These are phyloP conservation scores for Phtheirospermum japonicum DNA, from an alignment of 257 asterid species.

Conservation along the genomic window DNA sequence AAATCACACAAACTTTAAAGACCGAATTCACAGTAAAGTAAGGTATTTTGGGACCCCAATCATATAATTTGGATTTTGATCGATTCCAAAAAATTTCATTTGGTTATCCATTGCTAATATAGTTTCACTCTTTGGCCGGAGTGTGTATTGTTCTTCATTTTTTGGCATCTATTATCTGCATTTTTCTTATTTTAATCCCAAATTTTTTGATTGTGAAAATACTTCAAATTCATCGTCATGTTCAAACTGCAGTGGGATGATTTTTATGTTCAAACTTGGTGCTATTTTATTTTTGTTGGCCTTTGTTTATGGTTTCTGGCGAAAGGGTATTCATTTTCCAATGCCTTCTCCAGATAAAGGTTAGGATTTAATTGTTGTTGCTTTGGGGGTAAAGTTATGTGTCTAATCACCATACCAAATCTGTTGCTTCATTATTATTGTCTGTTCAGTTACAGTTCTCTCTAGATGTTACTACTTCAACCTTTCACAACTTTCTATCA, in stretches of 20 bases:
- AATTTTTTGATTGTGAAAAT: slow-evolving; percentile 3
- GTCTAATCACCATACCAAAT: background rate
- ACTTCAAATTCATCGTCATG: too few species aligned
- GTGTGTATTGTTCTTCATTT: slow-evolving; percentile 5
- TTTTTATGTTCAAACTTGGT: slow-evolving; percentile 51
- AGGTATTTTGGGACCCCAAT: too few species aligned
- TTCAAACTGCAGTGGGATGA: background rate
- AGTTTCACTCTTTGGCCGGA: too few species aligned
- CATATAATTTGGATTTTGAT: too few species aligned
- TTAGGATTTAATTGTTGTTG: slow-evolving; percentile 28
- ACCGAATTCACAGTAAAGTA: too few species aligned
- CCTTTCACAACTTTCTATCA: background rate
- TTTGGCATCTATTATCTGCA: slow-evolving; percentile 18
- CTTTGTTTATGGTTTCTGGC: slow-evolving; percentile 94
- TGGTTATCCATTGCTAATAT: background rate
- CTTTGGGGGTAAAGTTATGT: background rate
- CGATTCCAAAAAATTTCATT: too few species aligned
- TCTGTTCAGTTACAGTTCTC: background rate
- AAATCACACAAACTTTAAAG: too few species aligned
- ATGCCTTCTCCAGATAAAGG: slow-evolving; percentile 99
- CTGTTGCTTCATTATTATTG: background rate
- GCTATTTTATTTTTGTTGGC: slow-evolving; percentile 70
- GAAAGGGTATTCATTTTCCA: slow-evolving; percentile 98
- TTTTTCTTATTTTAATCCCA: slow-evolving; percentile 1
- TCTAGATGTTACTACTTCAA: slow-evolving; percentile 18